phyloP scores from a whole-genome alignment of 768 basidiomycete genomes.

The Rhodotorula diobovata region DNA sequence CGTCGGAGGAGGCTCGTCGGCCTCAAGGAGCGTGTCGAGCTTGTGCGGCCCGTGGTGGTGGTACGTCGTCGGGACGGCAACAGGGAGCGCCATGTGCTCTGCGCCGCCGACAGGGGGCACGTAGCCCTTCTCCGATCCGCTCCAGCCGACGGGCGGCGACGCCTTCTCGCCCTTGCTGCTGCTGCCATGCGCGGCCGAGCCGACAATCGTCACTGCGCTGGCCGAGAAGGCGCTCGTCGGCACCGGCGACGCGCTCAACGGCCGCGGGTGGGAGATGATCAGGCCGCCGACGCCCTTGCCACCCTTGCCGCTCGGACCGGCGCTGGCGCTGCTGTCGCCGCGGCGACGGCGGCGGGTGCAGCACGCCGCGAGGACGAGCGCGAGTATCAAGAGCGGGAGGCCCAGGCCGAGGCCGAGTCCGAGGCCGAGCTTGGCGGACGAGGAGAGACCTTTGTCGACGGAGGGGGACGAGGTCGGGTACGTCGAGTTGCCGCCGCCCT shows the following conservation, averaged over 20 bases:
- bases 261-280: conserved; percentile 6
- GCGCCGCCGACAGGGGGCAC: conserved; percentile 4
- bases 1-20: conserved; percentile 4
- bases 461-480: conserved; percentile 4
- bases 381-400: conserved; percentile 41
- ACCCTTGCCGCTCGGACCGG: conserved; percentile 19
- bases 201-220: conserved; percentile 1
- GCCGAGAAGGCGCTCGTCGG: neutral
- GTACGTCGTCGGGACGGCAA: neutral
- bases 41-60: neutral
- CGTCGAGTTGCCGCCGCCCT: conserved; percentile 7
- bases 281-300: conserved; percentile 11
- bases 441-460: conserved; percentile 9
- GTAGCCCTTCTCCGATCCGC: neutral
- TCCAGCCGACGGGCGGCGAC: neutral
- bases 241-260: conserved; percentile 6
- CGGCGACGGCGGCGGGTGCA: conserved; percentile 41
- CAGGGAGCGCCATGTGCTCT: conserved; percentile 8
- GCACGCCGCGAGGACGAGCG: conserved; percentile 45
- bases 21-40: conserved; percentile 7
- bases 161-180: conserved; percentile 5
- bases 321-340: conserved; percentile 22
- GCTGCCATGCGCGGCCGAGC: neutral
- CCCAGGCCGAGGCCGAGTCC: conserved; percentile 48
- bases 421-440: conserved; percentile 35